Percentiles rank a stretch among this genome's conserved stretches.
phyloP scores from a whole-genome alignment of 2,329 filamentous ascomycete genomes.

The Alternaria dauci region DNA sequence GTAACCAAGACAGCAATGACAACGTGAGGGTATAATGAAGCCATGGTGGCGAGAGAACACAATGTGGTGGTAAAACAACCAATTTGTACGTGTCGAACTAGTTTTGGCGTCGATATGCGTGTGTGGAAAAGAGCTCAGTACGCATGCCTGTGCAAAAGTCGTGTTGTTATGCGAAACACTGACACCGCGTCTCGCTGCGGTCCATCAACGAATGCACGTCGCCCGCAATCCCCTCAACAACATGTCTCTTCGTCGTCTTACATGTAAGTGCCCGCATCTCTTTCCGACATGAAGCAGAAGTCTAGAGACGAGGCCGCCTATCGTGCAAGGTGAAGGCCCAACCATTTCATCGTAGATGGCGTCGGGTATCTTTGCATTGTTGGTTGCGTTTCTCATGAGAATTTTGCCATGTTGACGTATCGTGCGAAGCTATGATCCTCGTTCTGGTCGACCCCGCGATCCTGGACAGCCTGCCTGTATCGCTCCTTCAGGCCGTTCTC shows the following conservation, averaged over 20 bases:
- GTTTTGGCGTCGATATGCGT: neutral
- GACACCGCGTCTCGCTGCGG: slow-evolving; percentile 15
- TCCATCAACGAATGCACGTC: slow-evolving; percentile 11
- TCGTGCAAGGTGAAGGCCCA: slow-evolving; percentile 1
- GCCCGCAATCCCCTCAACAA: slow-evolving; percentile 11
- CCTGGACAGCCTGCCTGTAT: slow-evolving; percentile 78
- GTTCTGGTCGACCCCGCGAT: slow-evolving; percentile 52
- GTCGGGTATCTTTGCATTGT: slow-evolving; percentile 19
- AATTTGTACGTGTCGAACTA: neutral
- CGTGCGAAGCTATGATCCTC: slow-evolving; percentile 62
- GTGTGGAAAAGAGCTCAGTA: neutral
- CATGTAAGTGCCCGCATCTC: slow-evolving; percentile 16
- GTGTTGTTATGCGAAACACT: slow-evolving; percentile 7
- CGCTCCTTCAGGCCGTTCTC: slow-evolving; percentile 73
- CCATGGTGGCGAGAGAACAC: neutral
- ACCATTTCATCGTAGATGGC: neutral
- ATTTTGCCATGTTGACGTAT: slow-evolving; percentile 55
- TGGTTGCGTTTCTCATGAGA: slow-evolving; percentile 35
- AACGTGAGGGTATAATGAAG: neutral
- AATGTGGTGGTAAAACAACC: neutral
- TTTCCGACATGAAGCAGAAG: slow-evolving; percentile 21
- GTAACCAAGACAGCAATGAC: slow-evolving; percentile 29
- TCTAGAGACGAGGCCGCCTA: slow-evolving; percentile 21
- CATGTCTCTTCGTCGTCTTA: slow-evolving; percentile 8
- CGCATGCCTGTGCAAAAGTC: neutral